phyloP scores from a whole-genome alignment of 306 rosid genomes.

The Lablab purpureus region DNA sequence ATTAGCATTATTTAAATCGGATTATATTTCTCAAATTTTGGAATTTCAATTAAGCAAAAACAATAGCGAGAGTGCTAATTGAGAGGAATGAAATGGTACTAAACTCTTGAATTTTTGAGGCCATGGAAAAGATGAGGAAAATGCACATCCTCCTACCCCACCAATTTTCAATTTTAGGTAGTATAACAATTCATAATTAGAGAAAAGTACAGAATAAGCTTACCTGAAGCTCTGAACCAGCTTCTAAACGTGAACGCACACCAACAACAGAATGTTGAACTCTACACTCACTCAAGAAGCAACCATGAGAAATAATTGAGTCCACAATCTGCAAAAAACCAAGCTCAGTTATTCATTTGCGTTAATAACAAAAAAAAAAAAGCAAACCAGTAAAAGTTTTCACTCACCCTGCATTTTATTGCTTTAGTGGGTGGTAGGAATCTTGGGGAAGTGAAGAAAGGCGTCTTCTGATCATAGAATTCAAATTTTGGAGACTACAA shows the following conservation, averaged over 20 bases:
- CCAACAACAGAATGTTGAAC: conserved; percentile 83
- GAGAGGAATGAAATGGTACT: background rate
- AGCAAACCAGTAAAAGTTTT: conserved; percentile 22
- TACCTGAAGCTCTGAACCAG: conserved; percentile 72
- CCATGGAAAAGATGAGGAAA: background rate
- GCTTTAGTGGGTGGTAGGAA: conserved; percentile 87
- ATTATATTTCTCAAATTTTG: no score
- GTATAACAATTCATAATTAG: background rate
- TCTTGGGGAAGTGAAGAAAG: conserved; percentile 89
- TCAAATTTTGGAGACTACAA: conserved; percentile 79
- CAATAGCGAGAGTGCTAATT: background rate
- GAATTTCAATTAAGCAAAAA: background rate
- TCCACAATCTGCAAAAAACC: conserved; percentile 70
- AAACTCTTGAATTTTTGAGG: background rate
- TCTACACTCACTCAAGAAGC: conserved; percentile 74
- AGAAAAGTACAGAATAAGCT: conserved; percentile 18
- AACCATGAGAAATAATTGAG: conserved; percentile 85
- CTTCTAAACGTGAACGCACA: conserved; percentile 82
- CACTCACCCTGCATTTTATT: conserved; percentile 76
- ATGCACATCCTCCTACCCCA: background rate
- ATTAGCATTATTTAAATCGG: no score
- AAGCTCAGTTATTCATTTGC: conserved; percentile 28
- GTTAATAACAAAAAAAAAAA: background rate
- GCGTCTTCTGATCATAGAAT: conserved; percentile 78
- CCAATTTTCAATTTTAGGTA: background rate